Evolutionary conservation across 805 yeast species (phyloP), one percentile per base, ranked within the genome.

Genomic region (Ascoidea tarda): DNA sequence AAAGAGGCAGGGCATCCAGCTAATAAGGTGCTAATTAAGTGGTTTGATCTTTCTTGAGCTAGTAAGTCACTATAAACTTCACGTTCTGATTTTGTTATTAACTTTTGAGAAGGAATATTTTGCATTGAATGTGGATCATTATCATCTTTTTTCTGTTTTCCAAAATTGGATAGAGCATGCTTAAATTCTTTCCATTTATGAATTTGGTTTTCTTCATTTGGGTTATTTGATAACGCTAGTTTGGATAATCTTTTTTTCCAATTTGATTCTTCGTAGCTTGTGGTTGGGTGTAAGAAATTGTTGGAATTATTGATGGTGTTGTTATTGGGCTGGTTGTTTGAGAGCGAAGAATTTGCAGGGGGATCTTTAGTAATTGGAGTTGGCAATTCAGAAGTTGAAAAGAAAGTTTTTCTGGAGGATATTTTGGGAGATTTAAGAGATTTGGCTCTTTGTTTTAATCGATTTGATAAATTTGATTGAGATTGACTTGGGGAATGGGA

Each of bases 1-100:
- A 87, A 69, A 0, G 87, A 82, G 2, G 87, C 84, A 0, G 96
- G 90, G 10, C 82, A 73, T 8, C 86, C 95, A 5, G 84, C 69
- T 5, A 77, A 59, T 54, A 87, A 68, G 32, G 85, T 74, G 38
- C 73, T 70, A 10, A 81, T 66, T 48, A 81, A 58, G 58, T 45
- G 42, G 45, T 47, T 52, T 21, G 58, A 57, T 16, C 58, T 47
- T 5, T 21, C 46, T 33, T 55, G 49, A 16, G 45, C 52, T 6
- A 55, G 54, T 5, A 49, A 46, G 28, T 45, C 32, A 32, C 52
- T 56, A 49, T 49, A 38, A 38, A 38, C 14, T 38, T 38, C 44
- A 2, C 14, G 44, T 38, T 38, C 44, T 2, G 44, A 10, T 38
- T 38, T 38, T 38, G 44, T 38, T 10, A 38, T 38, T 10, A 14